Percentiles rank a stretch among this genome's conserved stretches.
phyloP scores from a whole-genome alignment of 345 rosid species.

The Lepidium aucheri region DNA sequence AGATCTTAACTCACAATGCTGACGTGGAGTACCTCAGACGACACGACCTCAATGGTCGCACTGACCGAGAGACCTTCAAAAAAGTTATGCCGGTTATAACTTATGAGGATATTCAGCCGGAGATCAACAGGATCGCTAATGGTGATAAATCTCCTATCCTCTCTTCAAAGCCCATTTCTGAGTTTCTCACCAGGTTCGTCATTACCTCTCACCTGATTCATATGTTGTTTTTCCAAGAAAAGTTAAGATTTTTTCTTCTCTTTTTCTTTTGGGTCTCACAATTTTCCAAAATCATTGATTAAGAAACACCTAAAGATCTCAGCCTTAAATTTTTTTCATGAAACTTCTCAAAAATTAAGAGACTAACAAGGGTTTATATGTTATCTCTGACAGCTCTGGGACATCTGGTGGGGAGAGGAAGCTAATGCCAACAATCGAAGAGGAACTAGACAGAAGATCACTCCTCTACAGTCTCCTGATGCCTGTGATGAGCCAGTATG shows the following conservation, averaged over 20 bases:
- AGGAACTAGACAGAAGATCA: slow-evolving; percentile 60
- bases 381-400: slow-evolving; percentile 62
- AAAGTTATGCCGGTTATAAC: slow-evolving; percentile 62
- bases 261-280: not conserved
- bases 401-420: slow-evolving; percentile 92
- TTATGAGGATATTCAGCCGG: slow-evolving; percentile 75
- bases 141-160: slow-evolving; percentile 84
- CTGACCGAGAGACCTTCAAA: slow-evolving; percentile 74
- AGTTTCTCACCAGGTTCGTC: slow-evolving; percentile 84
- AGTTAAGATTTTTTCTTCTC: not conserved
- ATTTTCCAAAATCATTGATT: not conserved
- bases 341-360: not conserved
- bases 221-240: not conserved
- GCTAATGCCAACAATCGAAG: slow-evolving; percentile 75
- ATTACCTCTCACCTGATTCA: not conserved
- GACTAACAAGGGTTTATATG: not conserved
- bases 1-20: slow-evolving; percentile 80
- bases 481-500: slow-evolving; percentile 75
- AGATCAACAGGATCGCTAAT: slow-evolving; percentile 82
- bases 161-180: slow-evolving; percentile 86
- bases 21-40: slow-evolving; percentile 75
- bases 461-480: slow-evolving; percentile 58
- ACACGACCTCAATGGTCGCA: slow-evolving; percentile 54
- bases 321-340: not conserved
- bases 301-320: not conserved